These are phyloP conservation scores for Domatiomyces catenatus DNA, from an alignment of 2,329 filamentous ascomycete genomes.

Conservation along the genomic window DNA sequence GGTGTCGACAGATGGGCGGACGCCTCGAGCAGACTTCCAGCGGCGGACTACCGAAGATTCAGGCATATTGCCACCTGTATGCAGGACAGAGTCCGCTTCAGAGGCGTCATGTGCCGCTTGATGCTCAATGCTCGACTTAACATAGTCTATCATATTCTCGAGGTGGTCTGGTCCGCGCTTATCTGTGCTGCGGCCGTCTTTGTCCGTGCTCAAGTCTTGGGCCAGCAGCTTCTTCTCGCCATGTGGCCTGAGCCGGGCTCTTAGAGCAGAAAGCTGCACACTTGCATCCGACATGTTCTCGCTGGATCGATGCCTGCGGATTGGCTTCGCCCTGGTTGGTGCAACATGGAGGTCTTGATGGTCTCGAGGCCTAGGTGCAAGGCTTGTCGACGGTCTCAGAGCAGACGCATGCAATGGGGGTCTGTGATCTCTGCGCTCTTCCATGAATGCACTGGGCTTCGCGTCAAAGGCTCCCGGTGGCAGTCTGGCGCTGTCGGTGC, in stretches of 20 bases:
- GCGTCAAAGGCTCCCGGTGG: neutral
- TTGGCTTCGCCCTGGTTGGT: neutral
- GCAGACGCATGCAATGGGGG: neutral
- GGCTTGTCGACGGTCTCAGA: neutral
- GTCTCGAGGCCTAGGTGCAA: neutral
- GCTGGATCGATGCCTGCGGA: constrained; percentile 7
- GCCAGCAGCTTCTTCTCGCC: constrained; percentile 3
- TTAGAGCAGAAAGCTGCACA: constrained; percentile 9
- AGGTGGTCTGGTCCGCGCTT: constrained; percentile 7
- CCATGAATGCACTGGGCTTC: neutral
- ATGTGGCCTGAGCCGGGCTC: constrained; percentile 10
- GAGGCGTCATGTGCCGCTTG: neutral
- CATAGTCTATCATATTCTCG: constrained; percentile 16
- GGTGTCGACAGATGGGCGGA: neutral
- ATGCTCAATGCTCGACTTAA: constrained; percentile 5
- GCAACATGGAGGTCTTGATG: neutral
- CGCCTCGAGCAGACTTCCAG: constrained; percentile 1
- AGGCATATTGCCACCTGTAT: neutral
- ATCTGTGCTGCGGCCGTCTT: too few relatives aligned
- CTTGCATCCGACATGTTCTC: constrained; percentile 5
- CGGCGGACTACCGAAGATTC: constrained; percentile 2
- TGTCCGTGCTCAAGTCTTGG: neutral
- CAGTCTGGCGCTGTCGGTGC: constrained; percentile 5
- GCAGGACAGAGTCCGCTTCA: neutral
- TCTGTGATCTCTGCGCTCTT: neutral